phyloP scores from a whole-genome alignment of 2,329 filamentous ascomycete species.

The Cladosporium sp. region DNA sequence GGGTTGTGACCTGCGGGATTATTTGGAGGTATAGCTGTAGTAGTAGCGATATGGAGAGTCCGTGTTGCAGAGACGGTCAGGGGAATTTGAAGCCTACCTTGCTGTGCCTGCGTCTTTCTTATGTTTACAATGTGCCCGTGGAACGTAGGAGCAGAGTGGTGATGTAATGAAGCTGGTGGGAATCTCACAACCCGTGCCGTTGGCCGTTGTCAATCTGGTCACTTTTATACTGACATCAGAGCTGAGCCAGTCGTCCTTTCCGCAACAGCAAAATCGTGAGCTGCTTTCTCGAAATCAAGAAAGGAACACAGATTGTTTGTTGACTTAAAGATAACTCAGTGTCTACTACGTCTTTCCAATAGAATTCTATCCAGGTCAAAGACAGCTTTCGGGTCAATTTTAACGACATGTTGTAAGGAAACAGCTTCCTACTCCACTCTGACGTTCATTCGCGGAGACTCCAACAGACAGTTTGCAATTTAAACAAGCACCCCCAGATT shows the following conservation, averaged over 20 bases:
- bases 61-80: neutral
- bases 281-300: neutral
- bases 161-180: conserved; percentile 12
- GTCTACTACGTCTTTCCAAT: neutral
- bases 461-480: neutral
- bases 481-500: neutral
- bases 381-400: neutral
- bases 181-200: neutral
- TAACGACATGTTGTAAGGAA: neutral
- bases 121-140: conserved; percentile 12
- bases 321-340: no score
- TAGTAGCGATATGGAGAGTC: neutral
- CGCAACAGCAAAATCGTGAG: neutral
- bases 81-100: neutral
- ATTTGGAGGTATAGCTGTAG: neutral
- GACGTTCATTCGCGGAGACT: neutral
- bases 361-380: neutral
- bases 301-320: neutral
- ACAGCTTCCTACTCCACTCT: neutral
- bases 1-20: neutral
- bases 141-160: conserved; percentile 12
- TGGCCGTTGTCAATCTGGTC: neutral
- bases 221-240: neutral
- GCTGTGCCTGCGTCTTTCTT: neutral
- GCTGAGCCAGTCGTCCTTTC: neutral